These are phyloP conservation scores for Daldinia concentrica DNA, from an alignment of 495 filamentous ascomycete genomes.

Conservation along the genomic window DNA sequence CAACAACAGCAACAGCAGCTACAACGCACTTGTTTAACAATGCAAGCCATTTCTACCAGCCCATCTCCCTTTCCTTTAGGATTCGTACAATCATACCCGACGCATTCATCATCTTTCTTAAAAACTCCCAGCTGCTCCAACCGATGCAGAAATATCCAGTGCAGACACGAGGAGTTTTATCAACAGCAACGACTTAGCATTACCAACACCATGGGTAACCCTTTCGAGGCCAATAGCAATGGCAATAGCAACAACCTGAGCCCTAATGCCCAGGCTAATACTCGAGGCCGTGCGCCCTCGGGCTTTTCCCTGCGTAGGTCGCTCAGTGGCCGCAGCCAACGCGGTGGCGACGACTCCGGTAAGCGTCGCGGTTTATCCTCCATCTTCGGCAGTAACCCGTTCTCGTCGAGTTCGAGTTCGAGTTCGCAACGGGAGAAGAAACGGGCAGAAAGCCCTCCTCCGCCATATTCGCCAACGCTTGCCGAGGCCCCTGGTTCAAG, in stretches of 20 bases:
- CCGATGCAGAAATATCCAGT: slow-evolving; percentile 4
- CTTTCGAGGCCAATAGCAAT: slow-evolving; percentile 2
- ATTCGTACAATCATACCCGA: neutral
- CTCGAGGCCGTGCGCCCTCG: slow-evolving; percentile 16
- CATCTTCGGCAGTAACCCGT: slow-evolving; percentile 15
- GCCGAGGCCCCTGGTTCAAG: slow-evolving; percentile 9
- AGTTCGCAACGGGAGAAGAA: neutral
- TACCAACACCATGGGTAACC: slow-evolving; percentile 31
- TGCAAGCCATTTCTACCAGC: neutral
- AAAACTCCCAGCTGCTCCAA: slow-evolving; percentile 18
- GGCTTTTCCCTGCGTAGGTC: slow-evolving; percentile 30
- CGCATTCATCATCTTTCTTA: neutral
- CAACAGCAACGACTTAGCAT: slow-evolving; percentile 1
- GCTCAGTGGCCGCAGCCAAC: slow-evolving; percentile 27
- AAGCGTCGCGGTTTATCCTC: slow-evolving; percentile 8
- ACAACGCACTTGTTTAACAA: neutral
- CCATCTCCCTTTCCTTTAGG: neutral
- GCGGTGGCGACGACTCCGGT: slow-evolving; percentile 1
- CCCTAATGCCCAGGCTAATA: neutral
- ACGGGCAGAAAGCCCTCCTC: slow-evolving; percentile 10
- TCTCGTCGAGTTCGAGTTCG: slow-evolving; percentile 11
- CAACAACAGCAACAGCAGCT: neutral
- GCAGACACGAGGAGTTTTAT: slow-evolving; percentile 17
- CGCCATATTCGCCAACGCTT: slow-evolving; percentile 17
- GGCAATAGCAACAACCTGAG: neutral